Conservation (phyloP, 495 filamentous ascomycete genomes). For the Aspergillus biplanus region DNA sequence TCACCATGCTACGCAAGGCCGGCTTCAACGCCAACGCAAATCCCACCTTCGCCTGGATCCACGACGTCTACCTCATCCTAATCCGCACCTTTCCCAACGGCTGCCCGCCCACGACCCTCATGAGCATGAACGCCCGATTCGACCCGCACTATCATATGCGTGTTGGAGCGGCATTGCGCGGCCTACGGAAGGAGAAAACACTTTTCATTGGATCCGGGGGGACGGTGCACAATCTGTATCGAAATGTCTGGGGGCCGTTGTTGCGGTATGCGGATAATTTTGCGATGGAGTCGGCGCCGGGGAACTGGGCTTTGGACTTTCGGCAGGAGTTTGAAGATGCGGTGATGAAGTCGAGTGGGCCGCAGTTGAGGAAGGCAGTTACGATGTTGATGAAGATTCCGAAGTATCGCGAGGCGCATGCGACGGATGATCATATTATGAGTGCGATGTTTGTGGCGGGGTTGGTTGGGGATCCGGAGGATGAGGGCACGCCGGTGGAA, state of each 20-base stretch:
- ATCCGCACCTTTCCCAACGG: conserved; percentile 60
- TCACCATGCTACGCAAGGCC: conserved; percentile 42
- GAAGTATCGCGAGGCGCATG: conserved; percentile 60
- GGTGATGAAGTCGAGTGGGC: conserved; percentile 48
- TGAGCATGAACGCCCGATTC: conserved; percentile 58
- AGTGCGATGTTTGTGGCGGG: conserved; percentile 57
- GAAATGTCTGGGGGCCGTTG: conserved; percentile 60
- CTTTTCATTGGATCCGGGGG: conserved; percentile 63
- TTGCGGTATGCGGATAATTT: conserved; percentile 59
- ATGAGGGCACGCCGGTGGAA: conserved; percentile 39
- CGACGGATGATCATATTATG: conserved; percentile 65
- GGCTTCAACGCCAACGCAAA: conserved; percentile 53
- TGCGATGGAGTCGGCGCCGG: conserved; percentile 55
- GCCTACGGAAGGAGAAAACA: conserved; percentile 48
- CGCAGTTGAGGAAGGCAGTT: conserved; percentile 46
- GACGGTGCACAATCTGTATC: conserved; percentile 64
- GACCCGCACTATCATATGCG: conserved; percentile 62
- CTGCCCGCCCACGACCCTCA: conserved; percentile 59
- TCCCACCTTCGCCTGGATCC: conserved; percentile 59
- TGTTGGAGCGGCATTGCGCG: conserved; percentile 53
- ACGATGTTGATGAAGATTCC: conserved; percentile 63
- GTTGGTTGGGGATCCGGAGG: conserved; percentile 50
- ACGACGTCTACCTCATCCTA: conserved; percentile 61
- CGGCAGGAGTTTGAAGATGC: conserved; percentile 59
- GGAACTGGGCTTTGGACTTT: conserved; percentile 57